Evolutionary conservation across 495 filamentous ascomycete species (phyloP).

Genomic region (Talaromyces adpressus): DNA sequence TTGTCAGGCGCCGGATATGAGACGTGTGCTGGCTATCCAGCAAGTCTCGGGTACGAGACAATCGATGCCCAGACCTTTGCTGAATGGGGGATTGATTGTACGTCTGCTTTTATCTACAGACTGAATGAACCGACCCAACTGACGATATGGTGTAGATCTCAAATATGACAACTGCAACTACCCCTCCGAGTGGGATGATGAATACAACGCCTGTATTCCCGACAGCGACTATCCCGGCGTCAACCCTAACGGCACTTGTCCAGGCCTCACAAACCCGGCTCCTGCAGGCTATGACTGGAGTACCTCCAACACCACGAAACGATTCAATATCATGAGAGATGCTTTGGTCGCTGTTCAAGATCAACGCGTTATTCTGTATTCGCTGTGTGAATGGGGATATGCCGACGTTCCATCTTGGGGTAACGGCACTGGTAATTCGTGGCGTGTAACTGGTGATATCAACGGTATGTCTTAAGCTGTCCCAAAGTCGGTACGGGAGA

Average conservation of each 20-base stretch:
- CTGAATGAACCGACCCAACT: not conserved
- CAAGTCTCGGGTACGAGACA: conserved; percentile 52
- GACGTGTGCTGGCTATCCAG: conserved; percentile 60
- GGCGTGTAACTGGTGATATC: conserved; percentile 52
- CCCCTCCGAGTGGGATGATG: conserved; percentile 32
- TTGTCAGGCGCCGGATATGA: conserved; percentile 46
- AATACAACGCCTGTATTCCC: conserved; percentile 32
- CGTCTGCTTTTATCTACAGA: conserved; percentile 11
- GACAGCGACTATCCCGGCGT: conserved; percentile 14
- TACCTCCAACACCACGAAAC: conserved; percentile 40
- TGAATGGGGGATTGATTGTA: conserved; percentile 60
- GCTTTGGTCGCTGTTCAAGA: conserved; percentile 41
- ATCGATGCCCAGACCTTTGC: conserved; percentile 57
- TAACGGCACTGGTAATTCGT: conserved; percentile 40
- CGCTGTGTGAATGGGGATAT: conserved; percentile 59
- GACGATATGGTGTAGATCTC: conserved; percentile 32
- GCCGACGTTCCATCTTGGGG: conserved; percentile 48
- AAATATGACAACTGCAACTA: conserved; percentile 70
- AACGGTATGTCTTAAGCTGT: conserved; percentile 22
- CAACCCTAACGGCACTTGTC: conserved; percentile 36
- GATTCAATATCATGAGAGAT: conserved; percentile 54
- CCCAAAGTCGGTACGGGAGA: not conserved
- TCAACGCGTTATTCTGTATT: conserved; percentile 54
- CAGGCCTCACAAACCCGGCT: conserved; percentile 26
- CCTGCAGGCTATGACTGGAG: conserved; percentile 46